phyloP scores from a whole-genome alignment of 1,284 basidiomycete genomes.

The Phellinidium pouzarii region DNA sequence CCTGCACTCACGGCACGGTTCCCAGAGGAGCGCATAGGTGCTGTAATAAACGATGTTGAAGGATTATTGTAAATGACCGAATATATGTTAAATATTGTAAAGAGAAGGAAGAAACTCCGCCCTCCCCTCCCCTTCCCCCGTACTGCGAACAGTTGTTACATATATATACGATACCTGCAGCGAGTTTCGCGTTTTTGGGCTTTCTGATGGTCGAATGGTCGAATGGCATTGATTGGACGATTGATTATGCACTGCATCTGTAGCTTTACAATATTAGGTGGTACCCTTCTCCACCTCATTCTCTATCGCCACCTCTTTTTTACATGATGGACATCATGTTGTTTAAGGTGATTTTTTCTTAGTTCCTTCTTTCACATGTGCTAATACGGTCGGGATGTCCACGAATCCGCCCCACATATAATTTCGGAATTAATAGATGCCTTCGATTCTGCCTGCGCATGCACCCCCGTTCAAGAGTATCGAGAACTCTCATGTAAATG shows the following conservation, averaged over 20 bases:
- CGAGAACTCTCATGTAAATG: no score
- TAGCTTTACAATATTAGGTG: background rate
- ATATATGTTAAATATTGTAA: background rate
- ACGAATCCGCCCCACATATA: background rate
- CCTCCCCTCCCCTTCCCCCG: background rate
- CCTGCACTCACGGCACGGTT: slow-evolving; percentile 38
- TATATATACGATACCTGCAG: background rate
- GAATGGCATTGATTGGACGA: background rate
- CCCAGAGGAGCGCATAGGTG: slow-evolving; percentile 50
- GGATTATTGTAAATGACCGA: slow-evolving; percentile 1
- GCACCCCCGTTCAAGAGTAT: background rate
- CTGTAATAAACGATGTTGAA: slow-evolving; percentile 43
- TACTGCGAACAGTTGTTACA: background rate
- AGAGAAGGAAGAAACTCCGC: background rate
- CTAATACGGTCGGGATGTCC: background rate
- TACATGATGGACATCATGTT: background rate
- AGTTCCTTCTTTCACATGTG: background rate
- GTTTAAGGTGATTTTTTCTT: background rate
- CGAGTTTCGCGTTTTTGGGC: background rate
- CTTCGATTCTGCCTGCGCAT: background rate
- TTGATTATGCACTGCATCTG: background rate
- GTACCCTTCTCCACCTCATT: no score
- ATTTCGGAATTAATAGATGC: background rate
- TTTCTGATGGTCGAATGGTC: background rate
- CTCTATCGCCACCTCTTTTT: background rate